These are phyloP conservation scores for Nothophytophthora sp. DNA, from an alignment of 352 stramenopile species.

Conservation along the genomic window DNA sequence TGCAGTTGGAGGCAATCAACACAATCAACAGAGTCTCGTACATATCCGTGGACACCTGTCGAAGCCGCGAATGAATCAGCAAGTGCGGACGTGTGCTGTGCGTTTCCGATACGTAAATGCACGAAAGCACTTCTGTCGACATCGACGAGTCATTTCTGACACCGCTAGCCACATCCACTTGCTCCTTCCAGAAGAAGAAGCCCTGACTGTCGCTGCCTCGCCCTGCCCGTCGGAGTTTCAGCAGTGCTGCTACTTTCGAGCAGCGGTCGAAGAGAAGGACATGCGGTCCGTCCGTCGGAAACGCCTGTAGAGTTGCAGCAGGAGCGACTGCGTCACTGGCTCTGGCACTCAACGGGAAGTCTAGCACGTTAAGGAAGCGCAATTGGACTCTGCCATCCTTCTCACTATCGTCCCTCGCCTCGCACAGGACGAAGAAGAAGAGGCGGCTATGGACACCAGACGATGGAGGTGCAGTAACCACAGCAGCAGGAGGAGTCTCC, in stretches of 20 bases:
- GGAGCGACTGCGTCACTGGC: not conserved
- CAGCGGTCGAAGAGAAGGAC: conserved; percentile 28
- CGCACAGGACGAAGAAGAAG: conserved; percentile 25
- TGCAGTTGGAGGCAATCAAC: too few relatives aligned
- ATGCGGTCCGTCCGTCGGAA: conserved; percentile 37
- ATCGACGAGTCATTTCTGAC: not conserved
- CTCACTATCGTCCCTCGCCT: conserved; percentile 5
- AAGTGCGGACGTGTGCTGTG: conserved; percentile 23
- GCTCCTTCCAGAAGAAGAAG: conserved; percentile 29
- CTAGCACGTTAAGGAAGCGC: conserved; percentile 25
- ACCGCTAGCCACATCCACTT: conserved; percentile 18
- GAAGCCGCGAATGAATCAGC: conserved; percentile 21
- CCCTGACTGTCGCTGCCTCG: not conserved
- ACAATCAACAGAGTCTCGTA: conserved; percentile 7
- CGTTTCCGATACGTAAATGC: conserved; percentile 22
- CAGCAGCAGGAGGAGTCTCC: not conserved
- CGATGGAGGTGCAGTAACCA: not conserved
- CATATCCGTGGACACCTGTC: not conserved
- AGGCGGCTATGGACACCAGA: not conserved
- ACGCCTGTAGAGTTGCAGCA: conserved; percentile 23
- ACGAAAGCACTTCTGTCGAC: conserved; percentile 22
- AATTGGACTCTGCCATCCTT: too few relatives aligned
- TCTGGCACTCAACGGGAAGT: conserved; percentile 7
- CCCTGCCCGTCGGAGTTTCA: conserved; percentile 21
- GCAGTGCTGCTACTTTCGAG: conserved; percentile 15